Evolutionary conservation across 345 rosid genomes (phyloP).

Genomic region (Geranium rotundifolium): DNA sequence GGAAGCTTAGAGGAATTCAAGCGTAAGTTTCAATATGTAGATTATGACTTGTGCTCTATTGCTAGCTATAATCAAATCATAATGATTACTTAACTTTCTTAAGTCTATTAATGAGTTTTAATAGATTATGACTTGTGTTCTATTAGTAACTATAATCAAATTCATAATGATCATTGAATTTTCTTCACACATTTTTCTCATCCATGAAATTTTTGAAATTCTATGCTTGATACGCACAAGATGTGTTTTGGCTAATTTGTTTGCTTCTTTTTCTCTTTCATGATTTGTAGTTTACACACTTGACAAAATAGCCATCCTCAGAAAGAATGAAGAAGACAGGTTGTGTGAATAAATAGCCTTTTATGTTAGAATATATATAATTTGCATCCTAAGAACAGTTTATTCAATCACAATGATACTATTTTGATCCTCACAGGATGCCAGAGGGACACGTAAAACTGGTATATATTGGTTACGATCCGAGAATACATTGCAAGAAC

Average conservation of each 20-base stretch:
- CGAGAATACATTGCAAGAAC: constrained; percentile 66
- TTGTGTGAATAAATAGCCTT: background rate
- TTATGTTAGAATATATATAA: too few relatives aligned
- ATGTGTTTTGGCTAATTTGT: background rate
- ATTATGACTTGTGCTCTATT: background rate
- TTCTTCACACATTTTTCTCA: too few relatives aligned
- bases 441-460: constrained; percentile 72
- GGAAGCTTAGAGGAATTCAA: constrained; percentile 64
- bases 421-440: constrained; percentile 32
- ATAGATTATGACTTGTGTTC: too few relatives aligned
- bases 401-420: too few relatives aligned
- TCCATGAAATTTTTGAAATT: too few relatives aligned
- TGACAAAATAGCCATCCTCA: constrained; percentile 30
- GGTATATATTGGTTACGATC: constrained; percentile 48
- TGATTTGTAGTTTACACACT: constrained; percentile 58
- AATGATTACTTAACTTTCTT: too few relatives aligned
- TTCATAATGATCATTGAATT: too few relatives aligned
- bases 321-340: background rate
- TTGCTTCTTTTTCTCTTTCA: constrained; percentile 10
- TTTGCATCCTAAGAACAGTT: background rate
- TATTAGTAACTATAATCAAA: too few relatives aligned
- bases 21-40: constrained; percentile 33
- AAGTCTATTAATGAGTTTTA: too few relatives aligned
- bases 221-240: too few relatives aligned
- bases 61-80: background rate